Percentiles rank a stretch among this genome's conserved stretches.
phyloP scores from a whole-genome alignment of 2,329 filamentous ascomycete genomes.

The Botrytis sinoallii region DNA sequence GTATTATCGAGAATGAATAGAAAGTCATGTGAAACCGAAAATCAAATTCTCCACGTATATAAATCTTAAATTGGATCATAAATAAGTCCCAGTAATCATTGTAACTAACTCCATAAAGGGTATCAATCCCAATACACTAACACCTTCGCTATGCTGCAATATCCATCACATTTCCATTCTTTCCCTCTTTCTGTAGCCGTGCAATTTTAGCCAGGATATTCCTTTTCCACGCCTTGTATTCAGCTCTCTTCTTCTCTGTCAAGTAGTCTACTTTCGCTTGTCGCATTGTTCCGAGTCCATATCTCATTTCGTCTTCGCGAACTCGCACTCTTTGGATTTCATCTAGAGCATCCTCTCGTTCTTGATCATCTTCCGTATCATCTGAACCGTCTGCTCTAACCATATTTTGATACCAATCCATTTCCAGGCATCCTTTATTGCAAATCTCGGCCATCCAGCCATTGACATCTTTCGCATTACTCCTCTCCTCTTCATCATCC shows the following conservation, averaged over 20 bases:
- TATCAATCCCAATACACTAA: neutral
- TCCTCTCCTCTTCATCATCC: conserved; percentile 48
- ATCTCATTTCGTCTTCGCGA: conserved; percentile 25
- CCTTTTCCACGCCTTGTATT: conserved; percentile 64
- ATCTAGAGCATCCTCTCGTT: conserved; percentile 38
- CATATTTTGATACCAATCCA: conserved; percentile 59
- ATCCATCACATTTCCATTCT: conserved; percentile 15
- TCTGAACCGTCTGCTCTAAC: conserved; percentile 38
- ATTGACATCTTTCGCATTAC: conserved; percentile 56
- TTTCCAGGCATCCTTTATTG: conserved; percentile 47
- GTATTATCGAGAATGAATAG: neutral
- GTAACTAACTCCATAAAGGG: neutral
- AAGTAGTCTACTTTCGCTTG: conserved; percentile 72
- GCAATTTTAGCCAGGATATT: conserved; percentile 55
- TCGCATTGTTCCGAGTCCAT: conserved; percentile 58
- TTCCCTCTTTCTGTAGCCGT: conserved; percentile 37
- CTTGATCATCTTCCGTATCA: conserved; percentile 34
- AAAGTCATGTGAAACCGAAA: neutral
- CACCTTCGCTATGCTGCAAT: neutral
- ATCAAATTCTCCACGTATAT: neutral
- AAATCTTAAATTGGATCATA: neutral
- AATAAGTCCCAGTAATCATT: too few relatives aligned
- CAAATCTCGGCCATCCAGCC: conserved; percentile 57
- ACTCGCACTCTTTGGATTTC: conserved; percentile 26
- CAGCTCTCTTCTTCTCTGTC: conserved; percentile 57